These are phyloP conservation scores for Fraxinus greggii DNA, from an alignment of 305 asterid genomes.

Conservation along the genomic window DNA sequence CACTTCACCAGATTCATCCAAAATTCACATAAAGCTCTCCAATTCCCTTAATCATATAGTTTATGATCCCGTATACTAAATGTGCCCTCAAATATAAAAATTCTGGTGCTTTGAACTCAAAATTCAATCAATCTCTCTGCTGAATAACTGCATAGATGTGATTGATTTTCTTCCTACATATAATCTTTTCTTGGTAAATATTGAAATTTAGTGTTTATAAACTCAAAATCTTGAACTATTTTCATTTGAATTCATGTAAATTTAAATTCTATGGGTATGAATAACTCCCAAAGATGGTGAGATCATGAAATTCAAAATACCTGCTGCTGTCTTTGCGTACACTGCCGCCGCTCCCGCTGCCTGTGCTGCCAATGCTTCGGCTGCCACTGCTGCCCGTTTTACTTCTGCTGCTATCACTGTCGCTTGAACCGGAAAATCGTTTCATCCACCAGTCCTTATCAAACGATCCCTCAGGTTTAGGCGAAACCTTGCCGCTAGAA, in stretches of 20 bases:
- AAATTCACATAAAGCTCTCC: background rate
- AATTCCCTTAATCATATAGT: too few relatives aligned
- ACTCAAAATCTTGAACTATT: background rate
- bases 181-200: background rate
- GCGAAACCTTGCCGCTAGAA: slow-evolving; percentile 42
- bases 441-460: slow-evolving; percentile 90
- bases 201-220: background rate
- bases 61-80: too few relatives aligned
- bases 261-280: background rate
- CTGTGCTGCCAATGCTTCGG: slow-evolving; percentile 25
- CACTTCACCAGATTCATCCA: background rate
- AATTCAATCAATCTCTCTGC: background rate
- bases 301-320: background rate
- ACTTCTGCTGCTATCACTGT: slow-evolving; percentile 49
- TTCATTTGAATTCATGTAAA: background rate
- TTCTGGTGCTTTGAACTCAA: background rate
- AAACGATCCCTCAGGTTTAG: slow-evolving; percentile 43
- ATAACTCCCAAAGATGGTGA: background rate
- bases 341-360: slow-evolving; percentile 23
- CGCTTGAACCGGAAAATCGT: slow-evolving; percentile 52
- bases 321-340: background rate
- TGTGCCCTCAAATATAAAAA: too few relatives aligned
- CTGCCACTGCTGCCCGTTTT: slow-evolving; percentile 28
- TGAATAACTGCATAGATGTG: too few relatives aligned
- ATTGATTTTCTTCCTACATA: background rate